phyloP scores from a whole-genome alignment of 176 grass and related monocot species.

The Eleusine indica region DNA sequence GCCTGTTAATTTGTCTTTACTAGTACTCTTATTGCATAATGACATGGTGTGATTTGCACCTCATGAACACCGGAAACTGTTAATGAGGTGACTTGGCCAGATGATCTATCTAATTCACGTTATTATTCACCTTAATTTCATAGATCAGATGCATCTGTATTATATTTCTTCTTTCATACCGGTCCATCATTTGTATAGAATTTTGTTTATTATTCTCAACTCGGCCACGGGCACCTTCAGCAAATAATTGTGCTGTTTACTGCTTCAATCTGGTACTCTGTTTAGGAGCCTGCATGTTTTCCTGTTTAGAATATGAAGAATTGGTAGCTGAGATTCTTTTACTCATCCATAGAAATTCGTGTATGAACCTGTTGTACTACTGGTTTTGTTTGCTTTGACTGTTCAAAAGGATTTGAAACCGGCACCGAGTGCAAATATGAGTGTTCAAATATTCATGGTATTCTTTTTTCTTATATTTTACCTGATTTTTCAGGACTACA shows the following conservation, averaged over 20 bases:
- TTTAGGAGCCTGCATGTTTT: not conserved
- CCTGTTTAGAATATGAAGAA: not conserved
- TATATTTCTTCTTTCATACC: not conserved
- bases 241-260: not conserved
- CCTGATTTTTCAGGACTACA: constrained; percentile 65
- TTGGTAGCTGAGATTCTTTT: constrained; percentile 7
- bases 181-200: not conserved
- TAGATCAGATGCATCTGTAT: not conserved
- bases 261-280: not conserved
- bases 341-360: constrained; percentile 25
- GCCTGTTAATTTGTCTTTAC: not conserved
- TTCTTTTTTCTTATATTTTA: constrained; percentile 12
- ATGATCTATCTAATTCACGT: not conserved
- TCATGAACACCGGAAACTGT: not conserved
- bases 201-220: not conserved
- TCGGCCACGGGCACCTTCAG: not conserved
- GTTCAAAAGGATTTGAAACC: constrained; percentile 15
- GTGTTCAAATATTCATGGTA: constrained; percentile 3
- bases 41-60: constrained; percentile 14
- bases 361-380: not conserved
- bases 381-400: constrained; percentile 23
- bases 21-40: constrained; percentile 6
- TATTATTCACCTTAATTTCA: not conserved
- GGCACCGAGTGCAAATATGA: not conserved
- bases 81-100: not conserved